Conservation (phyloP, 2,329 filamentous ascomycete species). For the Cadophora gregata region DNA sequence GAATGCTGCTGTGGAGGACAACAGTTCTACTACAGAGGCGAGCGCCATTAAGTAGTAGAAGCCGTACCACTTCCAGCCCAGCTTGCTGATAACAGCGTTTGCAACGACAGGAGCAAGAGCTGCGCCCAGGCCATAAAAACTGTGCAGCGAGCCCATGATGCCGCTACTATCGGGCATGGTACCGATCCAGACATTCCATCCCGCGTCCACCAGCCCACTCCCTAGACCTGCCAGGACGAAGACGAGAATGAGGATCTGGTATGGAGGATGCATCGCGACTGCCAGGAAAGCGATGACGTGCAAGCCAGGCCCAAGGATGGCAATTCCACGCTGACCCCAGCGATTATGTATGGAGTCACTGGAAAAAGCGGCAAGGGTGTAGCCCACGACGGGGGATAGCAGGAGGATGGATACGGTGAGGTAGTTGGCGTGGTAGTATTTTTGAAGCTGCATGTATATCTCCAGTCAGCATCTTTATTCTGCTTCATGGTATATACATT, state of each 20-base stretch:
- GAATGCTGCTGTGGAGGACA: neutral
- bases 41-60: slow-evolving; percentile 75
- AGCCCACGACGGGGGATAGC: slow-evolving; percentile 69
- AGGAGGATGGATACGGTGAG: slow-evolving; percentile 70
- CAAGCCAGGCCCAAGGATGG: slow-evolving; percentile 47
- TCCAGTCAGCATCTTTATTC: neutral
- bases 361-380: slow-evolving; percentile 65
- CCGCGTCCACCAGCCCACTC: slow-evolving; percentile 65
- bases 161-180: slow-evolving; percentile 73
- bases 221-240: slow-evolving; percentile 73
- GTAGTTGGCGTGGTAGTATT: slow-evolving; percentile 67
- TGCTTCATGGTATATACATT: neutral
- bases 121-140: slow-evolving; percentile 74
- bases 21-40: neutral
- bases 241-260: slow-evolving; percentile 67
- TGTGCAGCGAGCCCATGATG: slow-evolving; percentile 75
- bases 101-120: slow-evolving; percentile 61
- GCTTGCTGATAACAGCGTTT: slow-evolving; percentile 74
- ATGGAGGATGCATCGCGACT: slow-evolving; percentile 63
- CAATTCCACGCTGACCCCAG: slow-evolving; percentile 50
- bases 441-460: slow-evolving; percentile 53
- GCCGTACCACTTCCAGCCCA: slow-evolving; percentile 66
- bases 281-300: neutral
- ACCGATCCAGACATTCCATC: slow-evolving; percentile 67
- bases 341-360: slow-evolving; percentile 56